A percentile compares a stretch with the other conserved stretches of the same genome.
These are phyloP conservation scores for Geotrichum restrictum DNA, from an alignment of 1,139 yeast genomes.

Conservation along the genomic window DNA sequence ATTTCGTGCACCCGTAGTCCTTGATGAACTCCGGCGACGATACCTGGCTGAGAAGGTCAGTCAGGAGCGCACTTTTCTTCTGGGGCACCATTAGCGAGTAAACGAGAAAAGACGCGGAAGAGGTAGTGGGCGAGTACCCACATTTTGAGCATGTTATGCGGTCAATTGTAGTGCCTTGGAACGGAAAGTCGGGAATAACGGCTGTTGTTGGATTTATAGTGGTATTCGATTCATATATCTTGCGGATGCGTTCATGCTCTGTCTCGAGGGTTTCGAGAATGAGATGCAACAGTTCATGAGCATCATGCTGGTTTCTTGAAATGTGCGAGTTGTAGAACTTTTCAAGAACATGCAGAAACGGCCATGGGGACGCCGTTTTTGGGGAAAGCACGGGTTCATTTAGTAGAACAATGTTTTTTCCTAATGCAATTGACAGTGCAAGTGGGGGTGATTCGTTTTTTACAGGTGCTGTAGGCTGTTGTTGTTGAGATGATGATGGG, in stretches of 20 bases:
- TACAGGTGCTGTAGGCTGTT: background rate
- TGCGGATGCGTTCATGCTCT: conserved; percentile 52
- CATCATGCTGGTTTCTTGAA: conserved; percentile 85
- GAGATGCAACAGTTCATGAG: conserved; percentile 83
- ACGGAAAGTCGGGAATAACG: conserved; percentile 61
- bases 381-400: conserved; percentile 59
- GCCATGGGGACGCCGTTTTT: conserved; percentile 69
- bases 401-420: conserved; percentile 51
- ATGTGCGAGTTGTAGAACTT: conserved; percentile 71
- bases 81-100: conserved; percentile 75
- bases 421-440: conserved; percentile 44
- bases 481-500: conserved; percentile 16
- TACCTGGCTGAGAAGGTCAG: conserved; percentile 53
- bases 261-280: conserved; percentile 72
- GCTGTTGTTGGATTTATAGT: background rate
- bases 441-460: conserved; percentile 12
- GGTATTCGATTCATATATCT: conserved; percentile 34
- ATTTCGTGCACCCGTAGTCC: conserved; percentile 74
- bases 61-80: conserved; percentile 46
- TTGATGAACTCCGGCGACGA: conserved; percentile 64
- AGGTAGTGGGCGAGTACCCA: conserved; percentile 57
- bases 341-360: conserved; percentile 68
- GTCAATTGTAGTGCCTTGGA: conserved; percentile 62
- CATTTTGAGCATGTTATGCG: conserved; percentile 69
- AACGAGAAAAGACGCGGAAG: conserved; percentile 61